Percentiles rank a stretch among this genome's conserved stretches.
phyloP scores from a whole-genome alignment of 2,329 filamentous ascomycete genomes.

The Ascochyta pisi region DNA sequence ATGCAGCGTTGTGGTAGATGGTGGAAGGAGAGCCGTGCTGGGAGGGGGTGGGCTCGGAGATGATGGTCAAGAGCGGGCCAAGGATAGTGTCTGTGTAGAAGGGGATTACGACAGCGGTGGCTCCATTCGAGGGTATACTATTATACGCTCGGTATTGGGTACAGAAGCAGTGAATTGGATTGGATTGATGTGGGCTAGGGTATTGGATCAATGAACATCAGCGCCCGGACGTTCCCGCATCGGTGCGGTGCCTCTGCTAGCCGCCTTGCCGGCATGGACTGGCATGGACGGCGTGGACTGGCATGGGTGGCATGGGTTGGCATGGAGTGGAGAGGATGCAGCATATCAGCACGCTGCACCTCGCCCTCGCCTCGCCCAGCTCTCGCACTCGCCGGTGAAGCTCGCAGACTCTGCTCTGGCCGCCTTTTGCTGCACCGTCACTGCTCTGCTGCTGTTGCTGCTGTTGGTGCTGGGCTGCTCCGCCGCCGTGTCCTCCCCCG shows the following conservation, averaged over 20 bases:
- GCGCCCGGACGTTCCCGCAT: conserved; percentile 11
- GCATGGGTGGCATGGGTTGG: conserved; percentile 4
- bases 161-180: conserved; percentile 9
- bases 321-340: conserved; percentile 1
- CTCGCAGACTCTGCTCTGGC: not conserved
- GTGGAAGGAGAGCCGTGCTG: not conserved
- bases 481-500: conserved; percentile 2
- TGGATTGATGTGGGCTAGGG: not conserved
- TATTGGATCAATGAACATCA: conserved; percentile 20
- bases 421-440: not conserved
- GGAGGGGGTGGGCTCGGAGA: not conserved
- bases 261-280: conserved; percentile 15
- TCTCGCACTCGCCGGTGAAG: not conserved
- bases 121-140: not conserved
- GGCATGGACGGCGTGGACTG: conserved; percentile 7
- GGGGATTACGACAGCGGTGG: not conserved
- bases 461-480: not conserved
- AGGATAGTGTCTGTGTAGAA: not conserved
- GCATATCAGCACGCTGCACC: conserved; percentile 5
- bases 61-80: not conserved
- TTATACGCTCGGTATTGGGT: not conserved
- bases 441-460: not conserved
- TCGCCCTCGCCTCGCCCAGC: not conserved
- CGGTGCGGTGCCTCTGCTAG: conserved; percentile 2
- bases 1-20: not conserved